These are phyloP conservation scores for Acer yangbiense DNA, from an alignment of 345 rosid genomes.

Conservation along the genomic window DNA sequence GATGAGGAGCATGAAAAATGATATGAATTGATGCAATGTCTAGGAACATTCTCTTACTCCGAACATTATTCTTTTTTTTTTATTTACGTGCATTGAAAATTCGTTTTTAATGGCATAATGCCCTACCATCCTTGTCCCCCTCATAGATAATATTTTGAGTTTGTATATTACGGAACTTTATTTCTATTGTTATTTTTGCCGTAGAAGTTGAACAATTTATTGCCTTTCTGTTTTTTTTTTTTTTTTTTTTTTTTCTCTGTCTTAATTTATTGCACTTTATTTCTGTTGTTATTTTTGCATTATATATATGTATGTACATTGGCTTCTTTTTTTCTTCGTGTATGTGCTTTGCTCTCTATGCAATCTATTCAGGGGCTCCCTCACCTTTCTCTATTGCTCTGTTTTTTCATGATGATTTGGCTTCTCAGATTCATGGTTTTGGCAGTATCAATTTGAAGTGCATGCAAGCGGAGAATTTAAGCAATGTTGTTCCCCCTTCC, in stretches of 20 bases:
- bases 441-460: slow-evolving; percentile 97
- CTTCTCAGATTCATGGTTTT: slow-evolving; percentile 82
- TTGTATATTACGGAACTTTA: not conserved
- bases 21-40: not conserved
- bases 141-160: not conserved
- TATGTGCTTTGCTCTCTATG: not conserved
- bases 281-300: not conserved
- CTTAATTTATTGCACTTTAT: too few species aligned
- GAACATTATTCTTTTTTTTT: too few species aligned
- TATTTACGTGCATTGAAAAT: not conserved
- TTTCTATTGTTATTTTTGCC: not conserved
- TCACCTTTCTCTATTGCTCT: slow-evolving; percentile 23
- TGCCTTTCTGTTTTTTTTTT: not conserved
- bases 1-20: not conserved
- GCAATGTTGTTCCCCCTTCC: slow-evolving; percentile 78
- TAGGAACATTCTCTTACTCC: not conserved
- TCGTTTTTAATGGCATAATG: not conserved
- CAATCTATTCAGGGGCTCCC: slow-evolving; percentile 16
- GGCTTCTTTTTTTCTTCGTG: not conserved
- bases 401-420: slow-evolving; percentile 37
- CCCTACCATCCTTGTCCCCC: not conserved
- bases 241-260: not conserved
- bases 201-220: not conserved
- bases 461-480: slow-evolving; percentile 87
- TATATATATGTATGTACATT: not conserved